Percentiles rank a stretch among this genome's conserved stretches.
These are phyloP conservation scores for Rhinocladiella similis DNA, from an alignment of 2,329 filamentous ascomycete species.

Conservation along the genomic window DNA sequence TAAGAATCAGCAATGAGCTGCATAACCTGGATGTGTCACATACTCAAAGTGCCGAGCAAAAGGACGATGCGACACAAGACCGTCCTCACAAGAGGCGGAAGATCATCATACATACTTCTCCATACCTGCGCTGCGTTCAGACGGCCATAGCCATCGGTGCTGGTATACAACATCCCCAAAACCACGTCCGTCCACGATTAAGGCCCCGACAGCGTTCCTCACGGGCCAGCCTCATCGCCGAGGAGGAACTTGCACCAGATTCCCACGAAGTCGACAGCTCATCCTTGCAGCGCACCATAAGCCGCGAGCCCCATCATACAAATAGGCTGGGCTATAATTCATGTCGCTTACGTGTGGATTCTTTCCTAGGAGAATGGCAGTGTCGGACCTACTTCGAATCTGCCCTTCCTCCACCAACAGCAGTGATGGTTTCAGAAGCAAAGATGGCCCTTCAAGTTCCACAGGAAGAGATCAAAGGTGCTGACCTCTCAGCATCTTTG, in stretches of 20 bases:
- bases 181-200: constrained; percentile 27
- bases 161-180: constrained; percentile 63
- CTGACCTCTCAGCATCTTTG: constrained; percentile 29
- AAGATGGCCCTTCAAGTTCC: constrained; percentile 82
- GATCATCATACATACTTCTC: constrained; percentile 88
- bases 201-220: constrained; percentile 26
- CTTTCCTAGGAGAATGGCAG: constrained; percentile 94
- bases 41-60: not conserved
- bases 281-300: constrained; percentile 4
- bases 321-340: constrained; percentile 23
- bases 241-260: constrained; percentile 21
- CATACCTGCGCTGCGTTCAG: constrained; percentile 88
- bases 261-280: constrained; percentile 1
- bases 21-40: constrained; percentile 47
- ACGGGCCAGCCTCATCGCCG: constrained; percentile 9
- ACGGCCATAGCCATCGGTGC: constrained; percentile 86
- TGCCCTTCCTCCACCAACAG: constrained; percentile 84
- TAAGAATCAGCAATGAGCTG: constrained; percentile 76
- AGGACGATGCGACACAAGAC: constrained; percentile 21
- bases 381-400: constrained; percentile 90
- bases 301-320: constrained; percentile 11
- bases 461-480: constrained; percentile 61
- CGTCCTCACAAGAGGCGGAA: constrained; percentile 52
- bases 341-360: constrained; percentile 70
- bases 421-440: constrained; percentile 82